These are phyloP conservation scores for Candida anglica DNA, from an alignment of 805 yeast genomes.

Conservation along the genomic window DNA sequence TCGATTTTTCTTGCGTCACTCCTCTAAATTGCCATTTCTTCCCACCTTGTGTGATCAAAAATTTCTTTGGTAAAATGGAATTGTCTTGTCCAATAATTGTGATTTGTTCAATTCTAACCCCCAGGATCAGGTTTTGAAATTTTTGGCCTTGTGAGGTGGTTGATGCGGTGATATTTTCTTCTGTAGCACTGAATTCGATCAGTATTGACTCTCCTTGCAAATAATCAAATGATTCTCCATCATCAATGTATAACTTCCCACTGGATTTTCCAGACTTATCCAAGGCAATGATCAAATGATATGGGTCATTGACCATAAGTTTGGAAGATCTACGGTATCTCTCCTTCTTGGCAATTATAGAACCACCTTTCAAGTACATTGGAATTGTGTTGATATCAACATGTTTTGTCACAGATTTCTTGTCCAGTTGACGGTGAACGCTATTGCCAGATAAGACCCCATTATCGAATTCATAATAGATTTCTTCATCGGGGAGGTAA, in stretches of 20 bases:
- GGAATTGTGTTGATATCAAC: constrained; percentile 62
- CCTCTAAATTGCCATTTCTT: constrained; percentile 23
- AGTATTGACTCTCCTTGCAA: constrained; percentile 46
- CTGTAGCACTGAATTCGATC: constrained; percentile 15
- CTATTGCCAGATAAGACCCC: constrained; percentile 26
- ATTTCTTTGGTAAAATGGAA: constrained; percentile 10
- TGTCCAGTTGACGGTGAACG: constrained; percentile 2
- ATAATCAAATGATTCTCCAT: constrained; percentile 70
- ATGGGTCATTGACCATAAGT: constrained; percentile 77
- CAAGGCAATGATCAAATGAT: constrained; percentile 64
- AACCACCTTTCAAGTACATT: constrained; percentile 73
- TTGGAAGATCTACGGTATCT: constrained; percentile 77
- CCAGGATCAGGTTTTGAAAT: too few species aligned
- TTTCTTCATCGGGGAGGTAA: constrained; percentile 51
- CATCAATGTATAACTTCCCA: constrained; percentile 73
- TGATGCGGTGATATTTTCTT: too few species aligned
- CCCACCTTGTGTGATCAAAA: constrained; percentile 33
- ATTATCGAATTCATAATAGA: constrained; percentile 53
- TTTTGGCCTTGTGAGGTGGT: too few species aligned
- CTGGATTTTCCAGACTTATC: constrained; percentile 45
- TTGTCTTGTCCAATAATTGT: constrained; percentile 39
- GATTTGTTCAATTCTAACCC: constrained; percentile 51
- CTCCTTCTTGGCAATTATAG: constrained; percentile 61
- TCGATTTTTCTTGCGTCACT: constrained; percentile 9
- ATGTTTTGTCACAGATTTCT: constrained; percentile 28